Base-by-base conservation (phyloP, 2,329 filamentous ascomycete genomes). In the Drechslerella coelobrocha region DNA sequence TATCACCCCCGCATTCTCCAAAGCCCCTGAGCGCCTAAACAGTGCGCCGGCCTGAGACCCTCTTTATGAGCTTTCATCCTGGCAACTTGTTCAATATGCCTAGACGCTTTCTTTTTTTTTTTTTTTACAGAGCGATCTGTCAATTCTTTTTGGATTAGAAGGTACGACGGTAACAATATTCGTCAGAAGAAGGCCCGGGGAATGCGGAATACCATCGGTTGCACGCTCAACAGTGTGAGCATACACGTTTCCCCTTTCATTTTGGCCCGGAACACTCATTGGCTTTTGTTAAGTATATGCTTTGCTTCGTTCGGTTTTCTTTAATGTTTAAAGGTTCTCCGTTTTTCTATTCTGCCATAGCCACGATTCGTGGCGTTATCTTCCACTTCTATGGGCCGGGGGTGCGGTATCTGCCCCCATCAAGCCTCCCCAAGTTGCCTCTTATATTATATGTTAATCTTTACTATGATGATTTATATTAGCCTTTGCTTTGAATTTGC, bases 251-350 rank as follows among this genome's bases (percentile, higher is more conserved):
- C 43, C 12, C 10, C 43, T 48, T 21, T 48, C 23, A 21, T 26
- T 48, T 23, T 23, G n/a, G n/a, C n/a, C n/a, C n/a, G n/a, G 17
- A 48, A 21, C 23, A 26, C 23, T 12, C 14, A 48, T 19, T 21
- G 34, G 4, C 12, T 48, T 48, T 21, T 48, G 4, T 10, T 48
- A 6, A 2, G 43, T 8, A 23, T 21, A 45, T 45, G 50, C 34
- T 31, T 26, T 50, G 47, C 12, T 53, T 56, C 47, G 47, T 48
- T 47, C n/a, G 19, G 24, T 39, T 60, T 27, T 73, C 72, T 73
- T 37, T 63, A 59, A 68, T 72, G 53, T 68, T 61, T 68, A 65
- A 72, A 60, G 62, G 26, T 72, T 55, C 39, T 23, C 39, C 31
- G 54, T 66, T 68, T 62, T 48, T 56, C 24, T 57, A 21, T 29